Conservation (phyloP, 805 yeast species). For the Ogataea naganishii region DNA sequence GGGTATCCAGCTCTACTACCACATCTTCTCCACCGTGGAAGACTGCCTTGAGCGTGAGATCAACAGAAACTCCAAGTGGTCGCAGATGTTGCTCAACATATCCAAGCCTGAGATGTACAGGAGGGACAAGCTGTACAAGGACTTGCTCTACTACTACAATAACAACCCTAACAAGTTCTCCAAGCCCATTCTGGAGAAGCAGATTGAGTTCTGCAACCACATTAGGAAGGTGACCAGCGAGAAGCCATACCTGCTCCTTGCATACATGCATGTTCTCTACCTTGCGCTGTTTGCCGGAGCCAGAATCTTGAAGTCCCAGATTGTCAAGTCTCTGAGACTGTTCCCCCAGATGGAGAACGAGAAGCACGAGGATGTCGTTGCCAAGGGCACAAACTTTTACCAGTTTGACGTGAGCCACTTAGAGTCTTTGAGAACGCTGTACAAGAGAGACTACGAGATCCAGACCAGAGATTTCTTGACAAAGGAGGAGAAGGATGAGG, state of each 20-base stretch:
- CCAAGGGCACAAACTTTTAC: slow-evolving; percentile 62
- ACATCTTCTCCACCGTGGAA: slow-evolving; percentile 60
- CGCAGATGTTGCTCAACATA: slow-evolving; percentile 43
- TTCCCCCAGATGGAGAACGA: slow-evolving; percentile 69
- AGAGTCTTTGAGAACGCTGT: slow-evolving; percentile 51
- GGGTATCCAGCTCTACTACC: slow-evolving; percentile 68
- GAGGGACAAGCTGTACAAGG: slow-evolving; percentile 44
- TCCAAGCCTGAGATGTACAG: slow-evolving; percentile 71
- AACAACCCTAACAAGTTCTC: slow-evolving; percentile 46
- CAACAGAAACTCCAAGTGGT: slow-evolving; percentile 23
- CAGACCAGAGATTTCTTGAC: slow-evolving; percentile 63
- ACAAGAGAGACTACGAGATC: slow-evolving; percentile 71
- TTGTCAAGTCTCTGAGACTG: slow-evolving; percentile 58
- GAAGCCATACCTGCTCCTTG: slow-evolving; percentile 65
- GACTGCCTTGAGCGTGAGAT: slow-evolving; percentile 38
- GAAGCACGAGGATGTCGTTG: slow-evolving; percentile 52
- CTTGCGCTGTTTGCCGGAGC: slow-evolving; percentile 87
- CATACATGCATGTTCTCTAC: slow-evolving; percentile 81
- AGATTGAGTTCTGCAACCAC: slow-evolving; percentile 54
- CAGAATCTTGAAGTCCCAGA: slow-evolving; percentile 55
- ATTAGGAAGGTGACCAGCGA: slow-evolving; percentile 43
- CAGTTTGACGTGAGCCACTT: slow-evolving; percentile 59
- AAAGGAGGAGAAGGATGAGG: slow-evolving; percentile 61
- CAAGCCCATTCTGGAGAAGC: slow-evolving; percentile 49
- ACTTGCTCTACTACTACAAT: slow-evolving; percentile 59